Evolutionary conservation across 306 rosid species (phyloP).

Genomic region (Pterocarpus santalinus): DNA sequence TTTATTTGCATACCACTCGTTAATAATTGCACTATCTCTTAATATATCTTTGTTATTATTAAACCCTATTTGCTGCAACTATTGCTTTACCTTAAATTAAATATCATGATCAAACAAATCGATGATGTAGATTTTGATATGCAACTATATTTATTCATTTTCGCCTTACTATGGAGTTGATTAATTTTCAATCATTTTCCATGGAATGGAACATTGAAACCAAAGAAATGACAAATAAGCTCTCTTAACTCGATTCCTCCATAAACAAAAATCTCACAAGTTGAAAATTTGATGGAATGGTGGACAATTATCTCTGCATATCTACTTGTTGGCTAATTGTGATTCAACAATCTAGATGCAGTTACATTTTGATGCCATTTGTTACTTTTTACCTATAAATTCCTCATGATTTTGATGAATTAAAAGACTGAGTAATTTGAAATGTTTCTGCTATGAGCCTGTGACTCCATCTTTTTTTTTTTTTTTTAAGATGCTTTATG

Average conservation of each 20-base stretch:
- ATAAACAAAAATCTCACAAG: neutral
- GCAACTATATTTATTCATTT: conserved; percentile 1
- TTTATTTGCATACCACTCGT: neutral
- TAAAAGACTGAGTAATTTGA: neutral
- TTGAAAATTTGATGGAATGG: neutral
- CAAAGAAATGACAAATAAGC: neutral
- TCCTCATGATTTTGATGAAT: neutral
- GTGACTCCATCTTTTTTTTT: conserved; percentile 11
- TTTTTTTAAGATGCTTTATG: neutral
- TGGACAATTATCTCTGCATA: neutral
- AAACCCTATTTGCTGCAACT: neutral
- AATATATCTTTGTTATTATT: neutral
- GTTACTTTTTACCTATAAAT: neutral
- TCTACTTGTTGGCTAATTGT: neutral
- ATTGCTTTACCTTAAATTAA: neutral
- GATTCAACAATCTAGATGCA: neutral
- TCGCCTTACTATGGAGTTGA: neutral
- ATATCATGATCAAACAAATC: neutral
- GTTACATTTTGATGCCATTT: neutral
- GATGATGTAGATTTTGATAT: neutral
- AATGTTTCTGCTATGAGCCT: conserved; percentile 3
- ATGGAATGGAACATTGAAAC: neutral
- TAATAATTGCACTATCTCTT: neutral
- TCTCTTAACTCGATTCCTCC: neutral
- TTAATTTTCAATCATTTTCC: neutral